Evolutionary conservation across 768 basidiomycete genomes (phyloP).

Genomic region (Lentinula raphanica): DNA sequence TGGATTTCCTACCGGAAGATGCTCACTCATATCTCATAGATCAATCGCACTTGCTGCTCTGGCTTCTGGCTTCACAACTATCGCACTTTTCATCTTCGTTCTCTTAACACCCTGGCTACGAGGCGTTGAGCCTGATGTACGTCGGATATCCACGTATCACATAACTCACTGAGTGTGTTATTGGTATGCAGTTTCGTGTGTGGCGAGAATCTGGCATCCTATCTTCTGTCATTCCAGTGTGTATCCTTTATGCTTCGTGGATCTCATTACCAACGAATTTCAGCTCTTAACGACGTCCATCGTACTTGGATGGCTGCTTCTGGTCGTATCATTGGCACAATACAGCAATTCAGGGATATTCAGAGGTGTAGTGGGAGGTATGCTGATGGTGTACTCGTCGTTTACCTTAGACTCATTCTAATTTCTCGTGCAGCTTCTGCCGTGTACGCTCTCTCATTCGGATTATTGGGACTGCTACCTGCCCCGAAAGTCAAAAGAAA

Average conservation of each 20-base stretch:
- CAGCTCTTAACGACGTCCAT: conserved; percentile 62
- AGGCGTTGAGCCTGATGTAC: conserved; percentile 65
- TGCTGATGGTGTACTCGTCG: conserved; percentile 14
- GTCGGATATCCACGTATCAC: conserved; percentile 19
- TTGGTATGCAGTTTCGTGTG: conserved; percentile 50
- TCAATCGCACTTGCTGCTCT: conserved; percentile 49
- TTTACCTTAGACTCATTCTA: neutral
- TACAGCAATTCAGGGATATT: conserved; percentile 65
- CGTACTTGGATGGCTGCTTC: conserved; percentile 62
- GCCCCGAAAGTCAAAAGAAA: conserved; percentile 40
- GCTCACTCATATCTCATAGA: conserved; percentile 26
- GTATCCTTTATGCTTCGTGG: conserved; percentile 10
- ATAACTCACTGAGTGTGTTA: neutral
- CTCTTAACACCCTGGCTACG: conserved; percentile 61
- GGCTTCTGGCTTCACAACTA: conserved; percentile 52
- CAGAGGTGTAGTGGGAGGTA: conserved; percentile 60
- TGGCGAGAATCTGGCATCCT: conserved; percentile 71
- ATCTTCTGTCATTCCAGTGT: conserved; percentile 61
- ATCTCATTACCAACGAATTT: neutral
- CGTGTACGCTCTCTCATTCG: conserved; percentile 65
- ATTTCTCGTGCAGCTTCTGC: conserved; percentile 47
- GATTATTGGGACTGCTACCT: conserved; percentile 70
- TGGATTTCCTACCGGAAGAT: neutral
- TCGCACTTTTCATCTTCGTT: conserved; percentile 69
- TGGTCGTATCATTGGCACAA: conserved; percentile 57